phyloP scores from a whole-genome alignment of 192 early-diverging fungal species.

The Coemansia sp. region DNA sequence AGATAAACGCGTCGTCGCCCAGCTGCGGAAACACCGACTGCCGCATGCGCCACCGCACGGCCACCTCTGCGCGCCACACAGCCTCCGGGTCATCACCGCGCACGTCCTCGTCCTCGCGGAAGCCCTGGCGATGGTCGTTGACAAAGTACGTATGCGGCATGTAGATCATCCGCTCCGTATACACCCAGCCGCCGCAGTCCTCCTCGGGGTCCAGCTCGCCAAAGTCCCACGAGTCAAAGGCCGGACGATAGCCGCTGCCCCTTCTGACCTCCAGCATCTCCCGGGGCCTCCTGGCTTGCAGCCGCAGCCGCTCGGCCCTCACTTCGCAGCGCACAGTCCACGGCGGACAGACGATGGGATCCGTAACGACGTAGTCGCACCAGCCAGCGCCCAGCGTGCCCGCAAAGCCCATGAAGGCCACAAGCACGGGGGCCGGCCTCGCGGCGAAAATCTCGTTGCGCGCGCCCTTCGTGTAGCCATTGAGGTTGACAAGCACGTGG shows the following conservation, averaged over 20 bases:
- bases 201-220: slow-evolving; percentile 56
- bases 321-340: slow-evolving; percentile 66
- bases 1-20: slow-evolving; percentile 82
- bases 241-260: background rate
- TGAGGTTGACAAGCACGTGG: slow-evolving; percentile 90
- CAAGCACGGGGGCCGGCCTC: slow-evolving; percentile 84
- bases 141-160: slow-evolving; percentile 95
- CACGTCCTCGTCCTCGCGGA: slow-evolving; percentile 72
- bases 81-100: slow-evolving; percentile 44
- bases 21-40: slow-evolving; percentile 81
- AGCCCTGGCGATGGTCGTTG: slow-evolving; percentile 92
- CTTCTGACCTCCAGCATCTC: slow-evolving; percentile 37
- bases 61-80: slow-evolving; percentile 78
- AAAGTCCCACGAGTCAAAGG: slow-evolving; percentile 25
- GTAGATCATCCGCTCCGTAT: slow-evolving; percentile 86
- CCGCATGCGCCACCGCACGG: slow-evolving; percentile 81
- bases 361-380: slow-evolving; percentile 82
- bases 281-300: slow-evolving; percentile 14
- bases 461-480: slow-evolving; percentile 97
- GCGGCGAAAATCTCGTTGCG: slow-evolving; percentile 94
- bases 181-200: slow-evolving; percentile 64
- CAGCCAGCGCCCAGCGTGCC: slow-evolving; percentile 87
- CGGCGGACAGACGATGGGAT: slow-evolving; percentile 74
- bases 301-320: slow-evolving; percentile 44
- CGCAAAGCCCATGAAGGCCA: slow-evolving; percentile 92